These are phyloP conservation scores for Papiliotrema fonsecae DNA, from an alignment of 1,284 basidiomycete species.

Conservation along the genomic window DNA sequence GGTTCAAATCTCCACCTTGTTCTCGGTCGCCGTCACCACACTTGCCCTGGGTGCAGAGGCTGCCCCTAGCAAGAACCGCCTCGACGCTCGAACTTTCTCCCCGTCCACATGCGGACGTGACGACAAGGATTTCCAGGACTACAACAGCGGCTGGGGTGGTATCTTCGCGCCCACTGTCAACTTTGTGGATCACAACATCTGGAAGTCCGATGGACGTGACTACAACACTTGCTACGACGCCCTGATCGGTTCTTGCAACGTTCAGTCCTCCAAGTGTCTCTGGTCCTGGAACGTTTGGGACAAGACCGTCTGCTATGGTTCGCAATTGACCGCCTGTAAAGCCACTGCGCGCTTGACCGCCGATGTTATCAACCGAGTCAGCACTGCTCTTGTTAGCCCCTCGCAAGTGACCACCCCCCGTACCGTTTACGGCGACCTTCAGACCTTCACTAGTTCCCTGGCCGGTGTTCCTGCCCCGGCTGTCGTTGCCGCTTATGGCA, in stretches of 20 bases:
- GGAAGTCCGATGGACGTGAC: no score
- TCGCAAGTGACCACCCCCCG: not conserved
- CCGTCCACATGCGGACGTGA: no score
- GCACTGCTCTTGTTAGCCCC: not conserved
- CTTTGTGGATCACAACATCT: not conserved
- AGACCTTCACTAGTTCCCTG: slow-evolving; percentile 2
- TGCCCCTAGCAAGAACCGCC: no score
- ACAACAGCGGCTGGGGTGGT: not conserved
- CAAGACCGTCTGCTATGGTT: not conserved
- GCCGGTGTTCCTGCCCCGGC: slow-evolving; percentile 1
- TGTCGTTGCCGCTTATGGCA: not conserved
- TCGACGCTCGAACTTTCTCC: no score
- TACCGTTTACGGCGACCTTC: not conserved
- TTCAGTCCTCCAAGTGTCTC: not conserved
- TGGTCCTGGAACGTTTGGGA: no score
- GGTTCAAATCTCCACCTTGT: no score
- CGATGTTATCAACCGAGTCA: not conserved
- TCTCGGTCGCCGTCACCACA: no score
- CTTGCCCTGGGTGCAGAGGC: no score
- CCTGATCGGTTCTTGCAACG: not conserved
- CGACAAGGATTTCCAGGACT: slow-evolving; percentile 3
- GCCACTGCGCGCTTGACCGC: not conserved
- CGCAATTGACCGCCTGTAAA: not conserved
- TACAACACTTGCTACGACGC: not conserved
- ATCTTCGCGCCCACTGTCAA: not conserved